Evolutionary conservation across 208 protist species (phyloP).

Genomic region (Herpetomonas muscarum): DNA sequence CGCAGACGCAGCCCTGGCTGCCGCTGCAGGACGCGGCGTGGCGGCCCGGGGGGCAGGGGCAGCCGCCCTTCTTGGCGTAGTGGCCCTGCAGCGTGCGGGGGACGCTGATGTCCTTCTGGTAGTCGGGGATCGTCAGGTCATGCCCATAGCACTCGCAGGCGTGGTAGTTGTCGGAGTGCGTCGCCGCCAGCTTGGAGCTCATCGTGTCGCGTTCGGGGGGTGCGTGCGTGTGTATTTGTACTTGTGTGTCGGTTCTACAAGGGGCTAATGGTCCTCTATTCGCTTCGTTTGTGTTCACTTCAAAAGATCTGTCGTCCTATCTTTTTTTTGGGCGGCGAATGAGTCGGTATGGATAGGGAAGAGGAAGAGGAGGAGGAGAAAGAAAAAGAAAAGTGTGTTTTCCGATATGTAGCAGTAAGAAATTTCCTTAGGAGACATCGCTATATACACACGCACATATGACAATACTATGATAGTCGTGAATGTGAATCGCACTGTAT

Average conservation of each 20-base stretch:
- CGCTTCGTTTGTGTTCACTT: too few relatives aligned
- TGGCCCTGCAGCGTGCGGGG: constrained; percentile 64
- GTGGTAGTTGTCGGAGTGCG: constrained; percentile 35
- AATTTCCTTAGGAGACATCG: too few relatives aligned
- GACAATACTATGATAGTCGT: too few relatives aligned
- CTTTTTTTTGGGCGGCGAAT: too few relatives aligned
- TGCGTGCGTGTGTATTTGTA: not conserved
- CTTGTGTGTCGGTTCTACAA: not conserved
- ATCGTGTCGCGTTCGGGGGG: not conserved
- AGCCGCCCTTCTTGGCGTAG: constrained; percentile 48
- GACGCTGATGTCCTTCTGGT: constrained; percentile 50
- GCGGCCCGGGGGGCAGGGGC: constrained; percentile 42
- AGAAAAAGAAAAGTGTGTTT: not conserved
- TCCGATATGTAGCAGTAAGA: not conserved
- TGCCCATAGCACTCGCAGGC: constrained; percentile 64
- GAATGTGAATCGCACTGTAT: too few relatives aligned
- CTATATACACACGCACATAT: too few relatives aligned
- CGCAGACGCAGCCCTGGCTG: constrained; percentile 7
- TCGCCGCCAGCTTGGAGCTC: not conserved
- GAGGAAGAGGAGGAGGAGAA: not conserved
- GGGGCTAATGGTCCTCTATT: not conserved
- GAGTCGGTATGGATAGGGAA: too few relatives aligned
- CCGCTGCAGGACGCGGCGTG: not conserved
- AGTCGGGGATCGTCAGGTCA: constrained; percentile 46
- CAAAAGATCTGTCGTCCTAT: too few relatives aligned